phyloP scores from a whole-genome alignment of 176 grass and related monocot species.

The Thalia dealbata region DNA sequence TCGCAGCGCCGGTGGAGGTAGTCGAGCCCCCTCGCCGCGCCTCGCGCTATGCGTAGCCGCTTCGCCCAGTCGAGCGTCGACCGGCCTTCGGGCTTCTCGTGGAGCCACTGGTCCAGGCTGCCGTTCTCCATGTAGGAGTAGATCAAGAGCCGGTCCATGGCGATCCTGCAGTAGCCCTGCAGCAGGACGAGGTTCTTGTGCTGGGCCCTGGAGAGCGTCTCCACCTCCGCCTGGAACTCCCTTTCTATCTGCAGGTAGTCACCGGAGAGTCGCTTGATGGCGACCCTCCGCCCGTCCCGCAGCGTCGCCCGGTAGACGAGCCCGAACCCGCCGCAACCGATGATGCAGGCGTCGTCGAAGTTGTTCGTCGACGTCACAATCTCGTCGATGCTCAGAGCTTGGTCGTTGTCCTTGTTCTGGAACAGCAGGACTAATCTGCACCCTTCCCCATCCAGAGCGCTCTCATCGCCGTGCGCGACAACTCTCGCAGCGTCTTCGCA shows the following conservation, averaged over 20 bases:
- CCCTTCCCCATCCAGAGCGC: slow-evolving; percentile 30
- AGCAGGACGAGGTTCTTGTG: slow-evolving; percentile 84
- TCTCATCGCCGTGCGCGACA: slow-evolving; percentile 75
- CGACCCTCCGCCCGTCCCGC: slow-evolving; percentile 58
- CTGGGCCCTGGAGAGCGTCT: slow-evolving; percentile 79
- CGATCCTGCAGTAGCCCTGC: slow-evolving; percentile 75
- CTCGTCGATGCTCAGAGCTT: slow-evolving; percentile 64
- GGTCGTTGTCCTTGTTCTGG: slow-evolving; percentile 42
- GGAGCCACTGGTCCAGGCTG: slow-evolving; percentile 95
- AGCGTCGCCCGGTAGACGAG: slow-evolving; percentile 76
- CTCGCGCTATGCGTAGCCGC: slow-evolving; percentile 59
- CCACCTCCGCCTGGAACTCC: slow-evolving; percentile 88
- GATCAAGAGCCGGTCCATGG: slow-evolving; percentile 67
- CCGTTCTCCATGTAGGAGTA: slow-evolving; percentile 98
- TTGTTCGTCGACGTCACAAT: slow-evolving; percentile 89
- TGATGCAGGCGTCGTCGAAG: slow-evolving; percentile 74
- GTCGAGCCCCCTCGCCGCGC: slow-evolving; percentile 57
- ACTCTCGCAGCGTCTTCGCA: slow-evolving; percentile 61
- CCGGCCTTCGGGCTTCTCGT: slow-evolving; percentile 65
- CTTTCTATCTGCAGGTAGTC: slow-evolving; percentile 87
- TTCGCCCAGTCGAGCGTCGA: slow-evolving; percentile 60
- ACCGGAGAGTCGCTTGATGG: slow-evolving; percentile 81
- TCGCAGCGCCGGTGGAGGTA: slow-evolving; percentile 87
- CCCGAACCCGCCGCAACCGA: slow-evolving; percentile 88
- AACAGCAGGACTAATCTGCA: slow-evolving; percentile 80